Evolutionary conservation across 106 monocot genomes (phyloP), one percentile per base, ranked within the genome.

Genomic region (Apostasia shenzhenica): DNA sequence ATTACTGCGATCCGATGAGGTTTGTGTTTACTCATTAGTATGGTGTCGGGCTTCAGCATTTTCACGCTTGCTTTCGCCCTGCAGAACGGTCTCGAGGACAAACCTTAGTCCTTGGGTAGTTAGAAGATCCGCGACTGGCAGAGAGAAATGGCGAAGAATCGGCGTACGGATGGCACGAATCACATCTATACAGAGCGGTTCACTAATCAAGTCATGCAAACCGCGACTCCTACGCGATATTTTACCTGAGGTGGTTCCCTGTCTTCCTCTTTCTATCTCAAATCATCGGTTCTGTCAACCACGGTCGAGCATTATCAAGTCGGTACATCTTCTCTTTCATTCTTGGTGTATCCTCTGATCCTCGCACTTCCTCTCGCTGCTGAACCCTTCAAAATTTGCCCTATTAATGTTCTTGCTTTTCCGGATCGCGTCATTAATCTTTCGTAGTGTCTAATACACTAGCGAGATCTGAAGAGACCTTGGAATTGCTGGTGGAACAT

Each of bases 91-190:
- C 26, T 26, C 26, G 26, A 26, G 26, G 26, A 26, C 26, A 26
- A 26, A 26, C 26, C 26, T 26, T 44, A 43, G 61, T 61, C 61
- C 61, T 61, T 45, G 42, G 61, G 6, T 13, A 43, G 1, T 61
- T 61, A 62, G 62, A 3, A 2, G 62, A 62, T 62, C 62, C 45
- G 2, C 43, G 44, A 45, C 38, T 62, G 62, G 43, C 62, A 62
- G 62, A 62, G 13, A 62, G 45, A n/a, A 45, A 62, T 45, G 59
- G 59, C 3, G 59, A 62, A 62, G 45, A 62, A 44, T 62, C 13
- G 12, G 5, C 62, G 45, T 4, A 12, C 62, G 43, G 13, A 45
- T 3, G 1, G 41, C 8, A 59, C n/a, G 7, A 62, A 44, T 62
- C 43, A 12, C 62, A 44, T 62, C 45, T 26, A 26, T 26, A 26